Base-by-base conservation (phyloP, 2,329 filamentous ascomycete species). In the Didymella pinodella region DNA sequence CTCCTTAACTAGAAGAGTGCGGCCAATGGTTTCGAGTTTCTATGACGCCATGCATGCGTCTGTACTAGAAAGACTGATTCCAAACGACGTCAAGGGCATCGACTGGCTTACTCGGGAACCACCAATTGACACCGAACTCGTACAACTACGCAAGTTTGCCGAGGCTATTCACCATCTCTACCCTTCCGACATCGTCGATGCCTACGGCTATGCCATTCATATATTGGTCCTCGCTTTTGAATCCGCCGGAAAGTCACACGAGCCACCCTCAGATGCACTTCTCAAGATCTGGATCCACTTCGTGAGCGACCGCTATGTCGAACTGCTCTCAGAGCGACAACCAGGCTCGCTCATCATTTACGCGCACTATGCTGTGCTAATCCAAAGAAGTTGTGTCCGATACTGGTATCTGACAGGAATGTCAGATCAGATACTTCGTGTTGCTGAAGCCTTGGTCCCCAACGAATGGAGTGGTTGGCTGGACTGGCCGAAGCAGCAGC, bases 321-420 rank as follows among this genome's bases (percentile, higher is more conserved):
- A 73, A 34, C 52, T 73, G 36, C 59, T 77, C 8, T 67, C 65
- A 12, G 65, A 70, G 38, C 64, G 65, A 34, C 69, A 75, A 44
- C 73, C 73, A 4, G 67, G 70, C 7, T 72, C 74, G 18, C 53
- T 77, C 48, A 69, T 77, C 48, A 74, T 78, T 26, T 68, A 77
- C 46, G 72, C 74, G 14, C 72, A 77, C 55, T 77, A 71, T 51
- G 75, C 73, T 22, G 71, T 77, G 10, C 52, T 78, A 20, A 44
- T 78, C 7, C 50, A 45, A 12, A 61, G 55, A 20, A 64, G 65
- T 36, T 60, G 65, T 8, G 40, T 59, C 14, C 54, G 58, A 20
- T 69, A 71, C 32, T 74, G 71, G 71, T 74, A 66, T 38, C 32
- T 74, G 22, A 61, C 66, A 16, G 71, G 70, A 1, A 44, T 65